Base-by-base conservation (phyloP, 805 yeast species). In the Saccharomycopsis olivae region DNA sequence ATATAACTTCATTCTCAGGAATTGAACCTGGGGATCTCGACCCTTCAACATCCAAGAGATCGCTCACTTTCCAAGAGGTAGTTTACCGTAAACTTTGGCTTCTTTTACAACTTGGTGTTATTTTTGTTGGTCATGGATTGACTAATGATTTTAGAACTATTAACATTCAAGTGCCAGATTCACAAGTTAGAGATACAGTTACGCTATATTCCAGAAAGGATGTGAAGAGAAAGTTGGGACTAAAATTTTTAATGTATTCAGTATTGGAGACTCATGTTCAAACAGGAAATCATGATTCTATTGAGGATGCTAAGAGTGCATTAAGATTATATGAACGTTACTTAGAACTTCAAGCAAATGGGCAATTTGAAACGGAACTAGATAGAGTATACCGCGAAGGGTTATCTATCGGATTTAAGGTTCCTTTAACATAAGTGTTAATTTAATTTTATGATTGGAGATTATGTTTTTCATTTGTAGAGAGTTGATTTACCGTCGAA, bases 121-220 rank as follows among this genome's bases (percentile, higher is more conserved):
- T 82, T 0, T 89, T 92, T 63, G 87, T 92, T 24, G 99, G 99
- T 0, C 99, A 92, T 61, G 96, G 96, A 2, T 65, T 92, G 44
- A 68, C 71, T 30, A 87, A 86, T 50, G 99, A 92, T 61, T 92
- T 92, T 66, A 68, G 96, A 51, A 83, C 92, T 25, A 92, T 94
- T 50, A 92, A 92, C 53, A 74, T 92, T 35, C 83, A 82, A 54
- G 94, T 94, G 2, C 97, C 97, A 0, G 65, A 68, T 19, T 58
- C 58, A 2, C 98, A 94, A 58, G 88, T 92, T 21, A 67, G 94
- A 41, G 99, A 92, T 57, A 92, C 99, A 0, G 78, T 85, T 1
- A 78, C 77, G 34, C 69, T 84, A 30, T 92, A 74, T 59, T 83
- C 78, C 57, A 66, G 84, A 49, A 76, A 81, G 37, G 78, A 80